Base-by-base conservation (phyloP, 441 rosid species). In the Erodium trifolium region DNA sequence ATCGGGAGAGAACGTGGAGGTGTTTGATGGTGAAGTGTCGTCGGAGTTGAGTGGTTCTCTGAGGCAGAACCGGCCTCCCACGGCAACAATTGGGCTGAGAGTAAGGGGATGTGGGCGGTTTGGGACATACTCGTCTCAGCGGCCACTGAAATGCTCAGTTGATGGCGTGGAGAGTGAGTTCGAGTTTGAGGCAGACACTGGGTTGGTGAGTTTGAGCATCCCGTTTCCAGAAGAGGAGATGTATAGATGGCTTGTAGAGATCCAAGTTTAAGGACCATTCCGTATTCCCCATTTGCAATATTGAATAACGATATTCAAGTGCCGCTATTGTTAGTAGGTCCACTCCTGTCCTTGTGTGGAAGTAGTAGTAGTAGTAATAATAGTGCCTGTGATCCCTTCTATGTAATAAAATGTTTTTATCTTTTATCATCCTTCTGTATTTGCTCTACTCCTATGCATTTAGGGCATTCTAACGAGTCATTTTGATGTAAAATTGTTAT, bases 41-140 rank as follows among this genome's bases (percentile, higher is more conserved):
- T 78, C 85, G 0, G 84, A 81, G 72, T 27, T 70, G 47, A 68
- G 81, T 27, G 65, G 74, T 63, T 66, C 83, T 27, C 85, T 86
- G 60, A 70, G 87, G 5, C 70, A 69, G 35, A 77, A 71, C 80
- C 80, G 84, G 11, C 69, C 82, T 10, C 70, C 87, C 57, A 81
- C 84, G 1, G 84, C 86, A 39, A 70, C 82, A 51, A 65, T 93
- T 31, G 63, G 79, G 3, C 79, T 91, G 5, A 77, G 80, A 69
- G 95, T 86, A 11, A 76, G 92, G 77, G 96, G 98, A 9, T 86
- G 91, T 53, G 97, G 97, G 53, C 78, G 83, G 63, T 84, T 93
- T 14, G 96, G 98, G 13, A 87, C 84, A 0, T 93, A 87, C 77
- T 87, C 80, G 70, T 89, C 95, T 67, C 90, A 86, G 73, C 78